Percentiles rank a stretch among this genome's conserved stretches.
phyloP scores from a whole-genome alignment of 1,139 yeast species.

The Pichia sp. region DNA sequence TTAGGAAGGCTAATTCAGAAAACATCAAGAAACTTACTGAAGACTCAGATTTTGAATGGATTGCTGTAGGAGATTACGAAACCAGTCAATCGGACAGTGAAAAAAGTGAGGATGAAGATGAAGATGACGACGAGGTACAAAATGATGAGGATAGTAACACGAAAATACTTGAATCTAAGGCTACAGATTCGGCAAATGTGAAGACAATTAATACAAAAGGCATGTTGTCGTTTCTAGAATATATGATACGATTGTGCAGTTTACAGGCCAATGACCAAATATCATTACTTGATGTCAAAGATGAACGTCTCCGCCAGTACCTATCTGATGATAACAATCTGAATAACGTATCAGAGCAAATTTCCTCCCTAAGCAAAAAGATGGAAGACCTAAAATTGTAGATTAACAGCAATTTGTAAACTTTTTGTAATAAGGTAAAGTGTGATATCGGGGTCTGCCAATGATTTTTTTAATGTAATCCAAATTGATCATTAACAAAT shows the following conservation, averaged over 20 bases:
- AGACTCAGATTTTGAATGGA: conserved; percentile 29
- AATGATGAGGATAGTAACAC: conserved; percentile 10
- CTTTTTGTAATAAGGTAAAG: too few species aligned
- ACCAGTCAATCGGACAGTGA: conserved; percentile 20
- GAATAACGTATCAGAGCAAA: conserved; percentile 8
- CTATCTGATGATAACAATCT: conserved; percentile 48
- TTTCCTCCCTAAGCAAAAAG: conserved; percentile 8
- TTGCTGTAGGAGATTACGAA: conserved; percentile 22
- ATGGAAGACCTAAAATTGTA: conserved; percentile 11
- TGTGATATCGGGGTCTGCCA: too few species aligned
- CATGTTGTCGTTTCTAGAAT: conserved; percentile 54
- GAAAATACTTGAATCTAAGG: conserved; percentile 1
- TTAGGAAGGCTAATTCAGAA: conserved; percentile 29
- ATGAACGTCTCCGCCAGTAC: conserved; percentile 61
- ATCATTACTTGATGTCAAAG: conserved; percentile 50
- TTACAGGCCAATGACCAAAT: conserved; percentile 58
- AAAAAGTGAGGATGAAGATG: conserved; percentile 10
- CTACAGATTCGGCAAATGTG: background rate
- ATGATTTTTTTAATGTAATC: too few species aligned
- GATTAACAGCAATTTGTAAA: too few species aligned
- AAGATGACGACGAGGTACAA: too few species aligned
- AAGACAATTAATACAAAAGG: background rate
- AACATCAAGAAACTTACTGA: background rate
- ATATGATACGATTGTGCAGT: conserved; percentile 53
- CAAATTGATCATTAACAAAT: too few species aligned